Evolutionary conservation across 129 eudicot genomes (phyloP).

Genomic region (Silybum marianum): DNA sequence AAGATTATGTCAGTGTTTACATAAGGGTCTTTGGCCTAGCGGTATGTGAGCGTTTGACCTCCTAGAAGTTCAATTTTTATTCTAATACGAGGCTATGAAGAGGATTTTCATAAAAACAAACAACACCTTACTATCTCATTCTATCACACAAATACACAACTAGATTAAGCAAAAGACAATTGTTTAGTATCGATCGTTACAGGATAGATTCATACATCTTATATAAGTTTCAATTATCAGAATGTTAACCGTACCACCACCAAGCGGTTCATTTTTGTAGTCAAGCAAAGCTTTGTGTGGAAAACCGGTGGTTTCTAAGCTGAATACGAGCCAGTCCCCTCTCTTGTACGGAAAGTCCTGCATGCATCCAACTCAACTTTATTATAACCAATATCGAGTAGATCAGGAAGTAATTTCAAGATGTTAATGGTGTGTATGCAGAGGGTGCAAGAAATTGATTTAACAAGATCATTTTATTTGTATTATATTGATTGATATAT

Average conservation of each 20-base stretch:
- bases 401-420: background rate
- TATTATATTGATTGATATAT: too few species aligned
- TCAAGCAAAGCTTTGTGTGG: constrained; percentile 89
- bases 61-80: too few species aligned
- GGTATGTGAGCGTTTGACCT: too few species aligned
- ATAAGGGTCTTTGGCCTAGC: too few species aligned
- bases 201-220: constrained; percentile 79
- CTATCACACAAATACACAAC: too few species aligned
- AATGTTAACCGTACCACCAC: constrained; percentile 77
- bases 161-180: constrained; percentile 30
- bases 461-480: background rate
- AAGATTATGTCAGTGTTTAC: too few species aligned
- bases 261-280: constrained; percentile 58
- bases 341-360: constrained; percentile 82
- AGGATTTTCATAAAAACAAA: too few species aligned
- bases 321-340: constrained; percentile 98
- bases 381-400: background rate
- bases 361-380: background rate
- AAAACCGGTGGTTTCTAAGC: constrained; percentile 89
- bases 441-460: background rate
- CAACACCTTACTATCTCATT: too few species aligned
- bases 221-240: constrained; percentile 97
- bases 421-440: background rate
- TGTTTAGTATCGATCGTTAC: constrained; percentile 34
- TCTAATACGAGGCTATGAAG: too few species aligned